These are phyloP conservation scores for Geotrichum phurueaensis DNA, from an alignment of 1,139 yeast genomes.

Conservation along the genomic window DNA sequence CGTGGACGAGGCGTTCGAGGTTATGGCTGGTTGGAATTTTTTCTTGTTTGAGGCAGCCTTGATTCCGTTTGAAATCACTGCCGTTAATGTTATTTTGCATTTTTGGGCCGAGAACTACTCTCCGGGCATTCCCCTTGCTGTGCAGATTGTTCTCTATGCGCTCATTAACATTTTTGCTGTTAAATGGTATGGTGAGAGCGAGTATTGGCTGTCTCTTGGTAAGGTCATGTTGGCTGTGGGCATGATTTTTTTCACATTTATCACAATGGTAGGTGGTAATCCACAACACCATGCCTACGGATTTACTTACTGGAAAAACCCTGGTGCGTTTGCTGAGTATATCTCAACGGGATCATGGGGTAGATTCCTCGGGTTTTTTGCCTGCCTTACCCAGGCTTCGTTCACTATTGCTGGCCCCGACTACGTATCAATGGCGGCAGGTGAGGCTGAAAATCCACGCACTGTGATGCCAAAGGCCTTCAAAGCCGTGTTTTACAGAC, in stretches of 20 bases:
- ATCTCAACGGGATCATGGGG: slow-evolving; percentile 54
- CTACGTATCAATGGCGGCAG: slow-evolving; percentile 66
- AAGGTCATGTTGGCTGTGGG: slow-evolving; percentile 69
- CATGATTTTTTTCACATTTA: slow-evolving; percentile 61
- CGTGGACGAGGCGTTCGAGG: slow-evolving; percentile 64
- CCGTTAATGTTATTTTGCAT: slow-evolving; percentile 70
- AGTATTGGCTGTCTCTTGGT: slow-evolving; percentile 73
- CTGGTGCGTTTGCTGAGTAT: slow-evolving; percentile 53
- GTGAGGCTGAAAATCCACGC: slow-evolving; percentile 74
- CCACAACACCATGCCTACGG: slow-evolving; percentile 56
- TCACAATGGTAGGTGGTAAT: slow-evolving; percentile 84
- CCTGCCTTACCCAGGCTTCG: slow-evolving; percentile 57
- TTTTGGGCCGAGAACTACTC: slow-evolving; percentile 58
- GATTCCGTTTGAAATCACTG: slow-evolving; percentile 77
- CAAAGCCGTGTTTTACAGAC: slow-evolving; percentile 48
- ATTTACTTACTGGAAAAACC: slow-evolving; percentile 61
- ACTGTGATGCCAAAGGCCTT: slow-evolving; percentile 69
- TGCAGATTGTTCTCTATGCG: slow-evolving; percentile 59
- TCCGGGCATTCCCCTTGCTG: slow-evolving; percentile 37
- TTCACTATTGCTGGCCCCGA: slow-evolving; percentile 83
- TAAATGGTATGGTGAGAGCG: slow-evolving; percentile 66
- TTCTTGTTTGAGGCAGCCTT: slow-evolving; percentile 70
- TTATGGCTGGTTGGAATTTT: slow-evolving; percentile 75
- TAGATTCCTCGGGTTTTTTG: slow-evolving; percentile 64
- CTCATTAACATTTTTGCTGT: slow-evolving; percentile 68